A percentile compares a stretch with the other conserved stretches of the same genome.
These are phyloP conservation scores for Tylopilus felleus DNA, from an alignment of 768 basidiomycete species.

Conservation along the genomic window DNA sequence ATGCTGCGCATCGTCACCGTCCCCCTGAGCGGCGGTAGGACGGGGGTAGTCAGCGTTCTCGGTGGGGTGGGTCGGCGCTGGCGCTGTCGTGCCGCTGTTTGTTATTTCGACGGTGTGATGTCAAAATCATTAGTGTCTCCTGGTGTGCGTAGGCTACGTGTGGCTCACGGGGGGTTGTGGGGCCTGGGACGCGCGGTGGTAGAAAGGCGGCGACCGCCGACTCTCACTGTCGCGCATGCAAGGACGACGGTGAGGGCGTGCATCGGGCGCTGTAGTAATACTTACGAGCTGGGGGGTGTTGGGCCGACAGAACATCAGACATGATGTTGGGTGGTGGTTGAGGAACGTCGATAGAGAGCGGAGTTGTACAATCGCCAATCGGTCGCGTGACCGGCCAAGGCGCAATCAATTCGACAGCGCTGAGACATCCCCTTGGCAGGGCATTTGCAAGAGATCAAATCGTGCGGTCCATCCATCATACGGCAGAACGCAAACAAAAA, in stretches of 20 bases:
- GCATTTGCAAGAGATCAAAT: background rate
- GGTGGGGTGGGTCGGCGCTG: conserved; percentile 13
- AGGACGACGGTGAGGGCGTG: background rate
- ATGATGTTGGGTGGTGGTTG: conserved; percentile 22
- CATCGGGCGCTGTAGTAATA: background rate
- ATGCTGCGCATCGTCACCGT: conserved; percentile 31
- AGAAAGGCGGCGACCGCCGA: conserved; percentile 53
- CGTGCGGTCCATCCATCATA: background rate
- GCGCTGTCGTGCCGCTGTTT: background rate
- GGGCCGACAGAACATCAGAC: conserved; percentile 29
- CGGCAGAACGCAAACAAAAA: background rate
- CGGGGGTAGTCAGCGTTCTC: conserved; percentile 49
- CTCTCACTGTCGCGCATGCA: conserved; percentile 29
- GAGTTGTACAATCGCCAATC: conserved; percentile 6
- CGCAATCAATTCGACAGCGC: background rate
- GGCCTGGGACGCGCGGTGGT: conserved; percentile 39
- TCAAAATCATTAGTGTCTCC: background rate
- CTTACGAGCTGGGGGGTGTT: conserved; percentile 51
- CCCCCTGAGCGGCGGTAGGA: conserved; percentile 42
- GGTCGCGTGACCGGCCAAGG: conserved; percentile 6
- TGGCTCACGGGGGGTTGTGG: conserved; percentile 31
- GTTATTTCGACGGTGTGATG: background rate
- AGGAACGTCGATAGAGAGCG: conserved; percentile 4
- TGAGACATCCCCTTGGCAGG: background rate
- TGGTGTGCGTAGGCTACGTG: background rate